Evolutionary conservation across 495 filamentous ascomycete species (phyloP), one percentile per base, ranked within the genome.

Genomic region (Astrocystis sublimbata): DNA sequence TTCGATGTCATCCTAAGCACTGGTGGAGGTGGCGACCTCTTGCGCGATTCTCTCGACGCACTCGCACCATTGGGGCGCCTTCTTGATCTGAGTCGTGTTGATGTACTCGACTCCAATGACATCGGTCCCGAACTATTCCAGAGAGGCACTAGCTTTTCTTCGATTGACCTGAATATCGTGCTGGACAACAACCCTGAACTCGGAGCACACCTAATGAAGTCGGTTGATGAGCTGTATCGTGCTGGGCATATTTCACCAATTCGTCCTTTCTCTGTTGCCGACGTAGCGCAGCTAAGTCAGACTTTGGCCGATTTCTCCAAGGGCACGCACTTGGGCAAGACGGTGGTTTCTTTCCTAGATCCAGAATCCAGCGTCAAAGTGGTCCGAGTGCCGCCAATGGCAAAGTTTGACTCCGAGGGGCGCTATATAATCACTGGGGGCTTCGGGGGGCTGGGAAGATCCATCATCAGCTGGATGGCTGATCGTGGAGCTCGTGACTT

Each of bases 401-500:
- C 61, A 15, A 5, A 10, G 13, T 66, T 77, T 30, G 58, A 67
- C 15, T 21, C 67, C 0, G 61, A 77, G 40, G 75, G 72, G 3
- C 70, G 69, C 15, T 86, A 86, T 51, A 50, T 88, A 6, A 46
- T 88, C 5, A 71, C 76, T 19, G 83, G 85, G 2, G 82, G 82
- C 26, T 70, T 86, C 0, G 81, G 84, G 2, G 84, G 83, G 0
- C 69, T 88, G 3, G 85, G 85, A 6, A 73, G 76, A n/a, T 71
- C 75, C 26, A 66, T 87, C 17, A 66, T 79, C 15, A 62, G 58
- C 1, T 83, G 76, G 79, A 73, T 88, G 69, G 71, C 71, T 30
- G 61, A 73, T 1, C 71, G 73, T 12, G 83, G 84, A 5, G 85
- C 84, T 2, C 62, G 65, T 13, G 62, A 85, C 60, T 52, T 88